Evolutionary conservation across 2,329 filamentous ascomycete species (phyloP).

Genomic region (Apiospora koreana): DNA sequence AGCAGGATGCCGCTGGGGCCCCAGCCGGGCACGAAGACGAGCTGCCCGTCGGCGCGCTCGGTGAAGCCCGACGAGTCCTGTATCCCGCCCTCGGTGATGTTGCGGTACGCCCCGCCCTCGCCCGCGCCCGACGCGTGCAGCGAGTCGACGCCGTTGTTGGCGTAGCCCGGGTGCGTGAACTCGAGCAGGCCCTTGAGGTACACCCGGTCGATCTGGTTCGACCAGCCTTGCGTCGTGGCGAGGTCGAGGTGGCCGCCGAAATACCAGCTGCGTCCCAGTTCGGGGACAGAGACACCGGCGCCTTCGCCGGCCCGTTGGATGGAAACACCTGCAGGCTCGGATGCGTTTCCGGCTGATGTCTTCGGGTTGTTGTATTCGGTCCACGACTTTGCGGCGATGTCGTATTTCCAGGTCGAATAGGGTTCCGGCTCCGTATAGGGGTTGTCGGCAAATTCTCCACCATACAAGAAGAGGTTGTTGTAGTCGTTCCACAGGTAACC

Average conservation of each 20-base stretch:
- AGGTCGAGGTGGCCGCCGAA: conserved; percentile 75
- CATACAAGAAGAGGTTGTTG: conserved; percentile 70
- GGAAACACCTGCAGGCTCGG: conserved; percentile 53
- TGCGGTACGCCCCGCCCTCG: conserved; percentile 65
- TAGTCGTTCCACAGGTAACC: conserved; percentile 78
- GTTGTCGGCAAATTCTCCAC: conserved; percentile 70
- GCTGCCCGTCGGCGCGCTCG: conserved; percentile 70
- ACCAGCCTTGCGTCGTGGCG: conserved; percentile 64
- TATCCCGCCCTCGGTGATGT: conserved; percentile 71
- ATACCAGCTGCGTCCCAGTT: conserved; percentile 73
- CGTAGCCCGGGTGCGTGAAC: conserved; percentile 72
- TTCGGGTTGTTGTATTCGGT: conserved; percentile 60
- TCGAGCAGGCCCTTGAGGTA: conserved; percentile 76
- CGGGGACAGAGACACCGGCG: conserved; percentile 69
- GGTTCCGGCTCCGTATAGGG: conserved; percentile 57
- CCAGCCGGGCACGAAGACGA: conserved; percentile 76
- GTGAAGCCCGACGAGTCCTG: conserved; percentile 68
- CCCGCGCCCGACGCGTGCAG: conserved; percentile 59
- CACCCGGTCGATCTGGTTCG: conserved; percentile 60
- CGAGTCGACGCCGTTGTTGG: conserved; percentile 62
- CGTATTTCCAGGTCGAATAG: conserved; percentile 71
- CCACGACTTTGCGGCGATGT: conserved; percentile 61
- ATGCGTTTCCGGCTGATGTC: conserved; percentile 65
- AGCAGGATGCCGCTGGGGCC: conserved; percentile 70
- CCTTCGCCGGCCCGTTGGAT: conserved; percentile 74